These are phyloP conservation scores for Helicostylum pulchrum DNA, from an alignment of 192 early-diverging fungal species.

Conservation along the genomic window DNA sequence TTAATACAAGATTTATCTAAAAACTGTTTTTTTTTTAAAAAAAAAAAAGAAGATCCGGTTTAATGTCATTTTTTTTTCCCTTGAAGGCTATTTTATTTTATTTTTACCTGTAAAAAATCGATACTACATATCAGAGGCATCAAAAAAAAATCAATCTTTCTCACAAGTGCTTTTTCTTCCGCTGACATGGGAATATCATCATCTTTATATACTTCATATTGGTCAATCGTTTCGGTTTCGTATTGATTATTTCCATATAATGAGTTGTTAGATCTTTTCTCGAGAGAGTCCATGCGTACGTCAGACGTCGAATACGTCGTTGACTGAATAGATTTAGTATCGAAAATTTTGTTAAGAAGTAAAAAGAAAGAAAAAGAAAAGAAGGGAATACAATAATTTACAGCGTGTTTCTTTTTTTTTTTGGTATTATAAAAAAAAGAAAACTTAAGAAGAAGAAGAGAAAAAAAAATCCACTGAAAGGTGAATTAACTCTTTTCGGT, in stretches of 20 bases:
- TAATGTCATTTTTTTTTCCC: background rate
- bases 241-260: conserved; percentile 4
- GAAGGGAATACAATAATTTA: background rate
- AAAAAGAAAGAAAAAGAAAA: background rate
- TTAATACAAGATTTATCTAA: conserved; percentile 30
- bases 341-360: background rate
- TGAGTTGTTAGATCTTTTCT: conserved; percentile 2
- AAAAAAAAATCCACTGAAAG: background rate
- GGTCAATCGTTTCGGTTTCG: background rate
- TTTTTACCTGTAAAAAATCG: conserved; percentile 31
- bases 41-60: no score
- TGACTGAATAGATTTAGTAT: background rate
- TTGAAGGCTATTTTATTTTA: background rate
- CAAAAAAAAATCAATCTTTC: conserved; percentile 28
- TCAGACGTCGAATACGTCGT: conserved; percentile 1
- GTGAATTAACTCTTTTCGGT: conserved; percentile 3
- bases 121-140: conserved; percentile 26
- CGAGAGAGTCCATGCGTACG: conserved; percentile 1
- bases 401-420: background rate
- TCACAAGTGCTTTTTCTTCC: conserved; percentile 20
- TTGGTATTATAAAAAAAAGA: background rate
- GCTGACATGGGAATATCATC: background rate
- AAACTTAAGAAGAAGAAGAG: background rate
- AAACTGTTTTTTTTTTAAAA: conserved; percentile 16
- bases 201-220: conserved; percentile 11